Evolutionary conservation across 176 grass and related monocot genomes (phyloP).

Genomic region (Echinochloa phyllopogon): DNA sequence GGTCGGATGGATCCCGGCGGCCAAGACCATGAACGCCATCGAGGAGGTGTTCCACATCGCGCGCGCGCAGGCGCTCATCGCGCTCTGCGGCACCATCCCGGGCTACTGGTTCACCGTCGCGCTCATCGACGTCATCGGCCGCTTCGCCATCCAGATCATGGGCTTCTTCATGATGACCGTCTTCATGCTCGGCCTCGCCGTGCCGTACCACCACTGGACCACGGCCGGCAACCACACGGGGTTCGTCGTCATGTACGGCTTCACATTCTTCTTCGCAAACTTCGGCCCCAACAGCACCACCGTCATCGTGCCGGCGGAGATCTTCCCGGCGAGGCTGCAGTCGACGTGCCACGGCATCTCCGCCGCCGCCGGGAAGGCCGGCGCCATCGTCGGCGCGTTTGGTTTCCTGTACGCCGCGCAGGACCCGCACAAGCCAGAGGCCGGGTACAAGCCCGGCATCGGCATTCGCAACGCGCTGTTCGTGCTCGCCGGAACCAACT

Average conservation of each 20-base stretch:
- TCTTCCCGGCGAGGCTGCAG: slow-evolving; percentile 66
- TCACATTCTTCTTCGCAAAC: slow-evolving; percentile 80
- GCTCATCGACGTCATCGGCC: slow-evolving; percentile 63
- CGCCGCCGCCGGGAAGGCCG: slow-evolving; percentile 58
- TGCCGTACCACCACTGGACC: slow-evolving; percentile 79
- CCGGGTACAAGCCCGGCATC: slow-evolving; percentile 49
- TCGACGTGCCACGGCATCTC: slow-evolving; percentile 87
- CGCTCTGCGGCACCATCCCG: slow-evolving; percentile 75
- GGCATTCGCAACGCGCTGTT: slow-evolving; percentile 61
- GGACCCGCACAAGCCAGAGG: slow-evolving; percentile 40
- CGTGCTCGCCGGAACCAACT: slow-evolving; percentile 49
- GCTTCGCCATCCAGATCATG: slow-evolving; percentile 68
- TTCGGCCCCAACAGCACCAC: slow-evolving; percentile 55
- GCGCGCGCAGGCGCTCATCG: slow-evolving; percentile 65
- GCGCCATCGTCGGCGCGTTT: slow-evolving; percentile 60
- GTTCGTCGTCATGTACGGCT: slow-evolving; percentile 69
- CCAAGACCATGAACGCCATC: slow-evolving; percentile 60
- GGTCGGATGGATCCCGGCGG: slow-evolving; percentile 59
- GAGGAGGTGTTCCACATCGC: slow-evolving; percentile 73
- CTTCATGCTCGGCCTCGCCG: slow-evolving; percentile 69
- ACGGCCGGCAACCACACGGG: slow-evolving; percentile 53
- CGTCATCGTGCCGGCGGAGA: slow-evolving; percentile 60
- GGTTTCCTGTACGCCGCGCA: slow-evolving; percentile 67
- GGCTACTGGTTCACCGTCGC: slow-evolving; percentile 84
- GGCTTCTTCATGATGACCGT: slow-evolving; percentile 78